These are phyloP conservation scores for Mucor mucedo DNA, from an alignment of 371 early-diverging fungal genomes.

Conservation along the genomic window DNA sequence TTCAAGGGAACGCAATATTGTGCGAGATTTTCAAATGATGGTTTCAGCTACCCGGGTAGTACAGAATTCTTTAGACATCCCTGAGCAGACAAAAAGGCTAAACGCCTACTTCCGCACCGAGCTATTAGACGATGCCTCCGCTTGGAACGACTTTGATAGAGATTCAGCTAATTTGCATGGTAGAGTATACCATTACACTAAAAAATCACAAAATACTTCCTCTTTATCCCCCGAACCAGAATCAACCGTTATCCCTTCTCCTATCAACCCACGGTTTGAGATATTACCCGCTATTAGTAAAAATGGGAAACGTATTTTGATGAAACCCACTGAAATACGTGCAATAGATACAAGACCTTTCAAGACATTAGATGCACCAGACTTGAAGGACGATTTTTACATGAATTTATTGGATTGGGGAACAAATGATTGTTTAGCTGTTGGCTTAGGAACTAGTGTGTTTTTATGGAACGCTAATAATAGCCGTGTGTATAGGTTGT, in stretches of 20 bases:
- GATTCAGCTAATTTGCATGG: conserved; percentile 22
- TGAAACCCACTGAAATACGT: conserved; percentile 40
- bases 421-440: conserved; percentile 66
- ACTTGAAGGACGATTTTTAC: conserved; percentile 86
- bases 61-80: background rate
- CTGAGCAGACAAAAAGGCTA: conserved; percentile 21
- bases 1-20: conserved; percentile 34
- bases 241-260: conserved; percentile 14
- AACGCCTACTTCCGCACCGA: conserved; percentile 36
- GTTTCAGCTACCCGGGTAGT: conserved; percentile 14
- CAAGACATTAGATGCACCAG: conserved; percentile 66
- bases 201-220: background rate
- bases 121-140: conserved; percentile 31
- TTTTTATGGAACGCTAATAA: conserved; percentile 86
- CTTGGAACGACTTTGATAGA: conserved; percentile 31
- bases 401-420: conserved; percentile 94
- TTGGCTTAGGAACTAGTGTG: conserved; percentile 79
- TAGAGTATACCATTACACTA: conserved; percentile 15
- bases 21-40: conserved; percentile 34
- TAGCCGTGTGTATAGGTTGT: conserved; percentile 72
- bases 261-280: conserved; percentile 43
- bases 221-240: background rate
- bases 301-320: conserved; percentile 48
- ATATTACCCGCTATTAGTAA: conserved; percentile 45
- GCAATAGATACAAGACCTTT: conserved; percentile 53